Conservation (phyloP, 768 basidiomycete genomes). For the Candolleomyces aberdarensis region DNA sequence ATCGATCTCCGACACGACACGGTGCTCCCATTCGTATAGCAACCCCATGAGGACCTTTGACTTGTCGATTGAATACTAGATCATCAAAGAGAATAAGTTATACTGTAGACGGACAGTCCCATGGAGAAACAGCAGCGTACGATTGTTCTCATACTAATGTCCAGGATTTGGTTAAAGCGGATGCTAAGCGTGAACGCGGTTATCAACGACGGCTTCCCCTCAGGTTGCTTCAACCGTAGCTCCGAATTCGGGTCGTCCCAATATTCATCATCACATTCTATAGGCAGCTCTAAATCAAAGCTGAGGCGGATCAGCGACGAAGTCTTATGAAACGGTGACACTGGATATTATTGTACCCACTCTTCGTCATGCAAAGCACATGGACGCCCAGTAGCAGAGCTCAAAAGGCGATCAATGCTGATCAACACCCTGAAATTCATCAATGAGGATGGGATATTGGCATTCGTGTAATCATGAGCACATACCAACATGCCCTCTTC, state of each 20-base stretch:
- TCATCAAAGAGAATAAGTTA: not conserved
- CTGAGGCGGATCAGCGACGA: slow-evolving; percentile 27
- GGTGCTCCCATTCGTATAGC: slow-evolving; percentile 51
- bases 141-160: slow-evolving; percentile 59
- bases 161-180: slow-evolving; percentile 57
- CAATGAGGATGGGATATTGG: not conserved
- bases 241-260: slow-evolving; percentile 44
- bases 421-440: slow-evolving; percentile 23
- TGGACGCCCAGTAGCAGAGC: slow-evolving; percentile 58
- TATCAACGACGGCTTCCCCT: slow-evolving; percentile 49
- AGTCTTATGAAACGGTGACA: not conserved
- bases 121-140: not conserved
- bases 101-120: not conserved
- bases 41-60: slow-evolving; percentile 33
- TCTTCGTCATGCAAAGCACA: slow-evolving; percentile 68
- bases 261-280: slow-evolving; percentile 51
- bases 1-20: slow-evolving; percentile 58
- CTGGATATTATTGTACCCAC: slow-evolving; percentile 29
- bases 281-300: slow-evolving; percentile 62
- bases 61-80: slow-evolving; percentile 29
- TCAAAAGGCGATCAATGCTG: slow-evolving; percentile 30
- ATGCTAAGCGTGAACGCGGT: slow-evolving; percentile 51
- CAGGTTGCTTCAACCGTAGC: slow-evolving; percentile 58
- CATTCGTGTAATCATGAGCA: not conserved
- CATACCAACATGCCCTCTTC: slow-evolving; percentile 54